Base-by-base conservation (phyloP, 139 green algal species). In the Microglena sp. region DNA sequence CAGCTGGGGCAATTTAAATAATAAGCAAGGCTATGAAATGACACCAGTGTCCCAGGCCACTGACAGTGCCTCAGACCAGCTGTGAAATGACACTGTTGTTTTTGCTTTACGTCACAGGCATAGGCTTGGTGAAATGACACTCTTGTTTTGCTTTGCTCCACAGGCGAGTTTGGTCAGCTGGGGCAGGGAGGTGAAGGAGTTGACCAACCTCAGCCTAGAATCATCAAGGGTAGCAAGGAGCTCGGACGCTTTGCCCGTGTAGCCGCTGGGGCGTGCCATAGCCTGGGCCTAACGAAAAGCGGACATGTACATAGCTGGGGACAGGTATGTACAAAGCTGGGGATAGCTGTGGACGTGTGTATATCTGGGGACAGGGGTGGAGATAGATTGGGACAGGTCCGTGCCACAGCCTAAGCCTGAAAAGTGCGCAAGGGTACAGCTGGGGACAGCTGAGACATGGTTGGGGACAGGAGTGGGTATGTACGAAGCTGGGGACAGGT, bases 141-240 rank as follows among this genome's bases (percentile, higher is more conserved):
- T n/a, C n/a, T n/a, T n/a, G n/a, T n/a, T n/a, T n/a, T n/a, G n/a
- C n/a, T n/a, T n/a, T n/a, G n/a, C n/a, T n/a, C n/a, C n/a, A n/a
- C n/a, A n/a, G n/a, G n/a, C 5, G 58, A 65, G 32, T 65, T 65
- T 53, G 58, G 58, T 6, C 58, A 65, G 33, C 30, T 65, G 18
- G 58, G 58, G 8, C 58, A 65, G 15, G 32, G 58, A 4, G 22
- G 32, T 33, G 58, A 65, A 22, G 58, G 7, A 7, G 33, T 65
- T 5, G 28, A 5, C 3, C 33, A 55, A 5, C 58, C 33, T 4
- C 53, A 60, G 46, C 46, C 46, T 7, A 8, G 46, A 5, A 58
- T 58, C 22, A n/a, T 58, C 46, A 58, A 58, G 46, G 46, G 46
- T n/a, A 7, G 4, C 15, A 5, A 3, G 29, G 8, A n/a, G 56